phyloP scores from a whole-genome alignment of 2,329 filamentous ascomycete genomes.

The Coleophoma crateriformis region DNA sequence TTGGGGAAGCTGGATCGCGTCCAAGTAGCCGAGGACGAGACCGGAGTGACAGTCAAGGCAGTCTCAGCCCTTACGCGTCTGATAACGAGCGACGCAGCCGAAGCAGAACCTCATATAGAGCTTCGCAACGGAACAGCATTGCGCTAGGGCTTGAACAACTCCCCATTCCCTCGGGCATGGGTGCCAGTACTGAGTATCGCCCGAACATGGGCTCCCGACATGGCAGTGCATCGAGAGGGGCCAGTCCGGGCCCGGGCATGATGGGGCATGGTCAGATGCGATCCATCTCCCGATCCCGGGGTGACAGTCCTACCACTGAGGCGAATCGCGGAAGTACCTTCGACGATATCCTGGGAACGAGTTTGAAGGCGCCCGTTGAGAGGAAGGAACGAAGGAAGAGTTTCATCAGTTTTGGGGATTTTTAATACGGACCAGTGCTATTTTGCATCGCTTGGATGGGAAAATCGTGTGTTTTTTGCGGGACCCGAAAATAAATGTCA shows the following conservation, averaged over 20 bases:
- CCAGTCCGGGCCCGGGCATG: background rate
- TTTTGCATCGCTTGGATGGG: too few species aligned
- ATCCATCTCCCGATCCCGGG: background rate
- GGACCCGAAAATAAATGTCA: too few species aligned
- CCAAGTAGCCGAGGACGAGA: slow-evolving; percentile 10
- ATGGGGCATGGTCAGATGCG: background rate
- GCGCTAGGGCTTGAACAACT: slow-evolving; percentile 22
- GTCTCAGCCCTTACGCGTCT: slow-evolving; percentile 1
- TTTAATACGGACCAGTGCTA: background rate
- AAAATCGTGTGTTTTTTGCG: too few species aligned
- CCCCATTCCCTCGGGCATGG: slow-evolving; percentile 11
- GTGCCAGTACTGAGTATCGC: background rate
- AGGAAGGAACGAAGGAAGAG: background rate
- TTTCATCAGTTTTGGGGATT: background rate
- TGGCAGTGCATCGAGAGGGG: background rate
- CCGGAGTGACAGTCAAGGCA: slow-evolving; percentile 3
- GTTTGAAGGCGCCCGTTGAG: background rate
- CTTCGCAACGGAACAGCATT: slow-evolving; percentile 19
- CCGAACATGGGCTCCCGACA: background rate
- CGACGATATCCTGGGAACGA: slow-evolving; percentile 1
- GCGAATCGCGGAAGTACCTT: background rate
- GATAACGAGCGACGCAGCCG: slow-evolving; percentile 2
- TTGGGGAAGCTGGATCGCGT: slow-evolving; percentile 12
- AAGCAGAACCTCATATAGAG: background rate
- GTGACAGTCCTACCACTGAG: background rate